Conservation (phyloP, 2,329 filamentous ascomycete species). For the Sclerotinia subarctica region DNA sequence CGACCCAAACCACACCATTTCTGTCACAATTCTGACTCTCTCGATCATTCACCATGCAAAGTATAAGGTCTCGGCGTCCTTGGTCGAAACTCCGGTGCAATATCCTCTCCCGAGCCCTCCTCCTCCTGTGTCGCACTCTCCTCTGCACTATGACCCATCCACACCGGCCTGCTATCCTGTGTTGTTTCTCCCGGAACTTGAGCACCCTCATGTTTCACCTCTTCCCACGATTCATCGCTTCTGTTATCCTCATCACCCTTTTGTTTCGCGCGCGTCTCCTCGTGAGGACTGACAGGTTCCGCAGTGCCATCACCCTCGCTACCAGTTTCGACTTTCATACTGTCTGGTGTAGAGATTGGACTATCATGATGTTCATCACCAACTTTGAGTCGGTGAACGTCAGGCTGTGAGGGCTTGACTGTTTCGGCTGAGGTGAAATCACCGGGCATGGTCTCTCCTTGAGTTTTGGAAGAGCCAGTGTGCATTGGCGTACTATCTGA, state of each 20-base stretch:
- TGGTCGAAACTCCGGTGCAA: slow-evolving; percentile 15
- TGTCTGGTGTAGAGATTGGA: slow-evolving; percentile 1
- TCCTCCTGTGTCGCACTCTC: not conserved
- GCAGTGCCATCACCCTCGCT: not conserved
- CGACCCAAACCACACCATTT: no score
- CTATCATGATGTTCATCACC: not conserved
- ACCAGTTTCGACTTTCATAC: slow-evolving; percentile 7
- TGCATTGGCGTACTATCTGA: slow-evolving; percentile 5
- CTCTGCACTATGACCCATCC: not conserved
- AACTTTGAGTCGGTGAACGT: not conserved
- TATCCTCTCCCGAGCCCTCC: not conserved
- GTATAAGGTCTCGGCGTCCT: slow-evolving; percentile 15
- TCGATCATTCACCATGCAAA: slow-evolving; percentile 1
- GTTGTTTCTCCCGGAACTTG: not conserved
- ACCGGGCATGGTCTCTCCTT: not conserved
- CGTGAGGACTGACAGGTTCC: not conserved
- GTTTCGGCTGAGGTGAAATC: not conserved
- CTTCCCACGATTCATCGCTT: slow-evolving; percentile 16
- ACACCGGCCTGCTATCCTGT: not conserved
- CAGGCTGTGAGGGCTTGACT: not conserved
- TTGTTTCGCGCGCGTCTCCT: not conserved
- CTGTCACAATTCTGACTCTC: no score
- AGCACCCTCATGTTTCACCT: not conserved
- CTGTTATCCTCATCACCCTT: not conserved
- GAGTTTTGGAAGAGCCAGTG: not conserved